Conservation (phyloP, 1,284 basidiomycete genomes). For the Leccinum cinnamomeum region DNA sequence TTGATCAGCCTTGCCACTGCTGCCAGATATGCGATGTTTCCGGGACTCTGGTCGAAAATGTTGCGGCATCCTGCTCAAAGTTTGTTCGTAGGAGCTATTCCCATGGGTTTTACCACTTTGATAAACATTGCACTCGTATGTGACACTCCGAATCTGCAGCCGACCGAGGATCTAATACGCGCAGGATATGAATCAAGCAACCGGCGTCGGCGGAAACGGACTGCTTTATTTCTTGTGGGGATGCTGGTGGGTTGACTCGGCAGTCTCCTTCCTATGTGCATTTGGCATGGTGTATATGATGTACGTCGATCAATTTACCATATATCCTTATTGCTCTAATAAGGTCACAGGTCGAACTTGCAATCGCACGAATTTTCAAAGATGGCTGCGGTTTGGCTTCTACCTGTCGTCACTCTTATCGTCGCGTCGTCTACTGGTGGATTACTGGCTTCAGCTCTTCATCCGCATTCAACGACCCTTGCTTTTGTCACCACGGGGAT, state of each 20-base stretch:
- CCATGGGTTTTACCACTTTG: constrained; percentile 60
- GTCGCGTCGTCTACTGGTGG: constrained; percentile 62
- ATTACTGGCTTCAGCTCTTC: constrained; percentile 47
- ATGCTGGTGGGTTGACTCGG: constrained; percentile 62
- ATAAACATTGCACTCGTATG: constrained; percentile 52
- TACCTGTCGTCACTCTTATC: constrained; percentile 62
- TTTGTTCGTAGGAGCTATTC: constrained; percentile 58
- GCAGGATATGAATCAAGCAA: constrained; percentile 34
- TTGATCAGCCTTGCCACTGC: constrained; percentile 43
- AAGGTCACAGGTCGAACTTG: constrained; percentile 45
- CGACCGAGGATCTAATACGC: background rate
- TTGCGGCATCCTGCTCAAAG: constrained; percentile 54
- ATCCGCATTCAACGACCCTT: constrained; percentile 38
- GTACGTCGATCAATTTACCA: constrained; percentile 33
- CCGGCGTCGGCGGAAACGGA: constrained; percentile 41
- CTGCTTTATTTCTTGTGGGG: constrained; percentile 56
- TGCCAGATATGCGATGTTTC: constrained; percentile 51
- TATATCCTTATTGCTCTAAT: background rate
- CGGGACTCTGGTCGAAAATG: constrained; percentile 45
- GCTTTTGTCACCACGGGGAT: constrained; percentile 53
- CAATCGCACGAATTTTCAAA: constrained; percentile 50
- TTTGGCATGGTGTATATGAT: constrained; percentile 59
- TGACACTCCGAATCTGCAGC: constrained; percentile 13
- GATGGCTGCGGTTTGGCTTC: constrained; percentile 55
- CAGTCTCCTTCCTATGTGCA: constrained; percentile 47